Evolutionary conservation across 2,329 filamentous ascomycete genomes (phyloP).

Genomic region (Cladosporium austrohemisphaericum): DNA sequence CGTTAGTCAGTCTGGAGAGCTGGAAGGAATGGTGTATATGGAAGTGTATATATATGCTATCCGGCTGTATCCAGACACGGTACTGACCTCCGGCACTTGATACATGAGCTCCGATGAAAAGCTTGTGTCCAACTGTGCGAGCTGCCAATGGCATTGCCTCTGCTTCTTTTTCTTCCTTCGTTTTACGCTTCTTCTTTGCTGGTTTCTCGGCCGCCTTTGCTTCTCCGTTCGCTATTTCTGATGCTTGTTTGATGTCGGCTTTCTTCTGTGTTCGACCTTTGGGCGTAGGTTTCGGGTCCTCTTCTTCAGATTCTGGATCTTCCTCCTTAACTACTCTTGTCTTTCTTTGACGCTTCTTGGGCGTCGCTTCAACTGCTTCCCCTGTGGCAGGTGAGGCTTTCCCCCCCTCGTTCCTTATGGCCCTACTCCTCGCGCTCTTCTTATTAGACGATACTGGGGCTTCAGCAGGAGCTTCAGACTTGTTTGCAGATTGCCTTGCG

Average conservation of each 20-base stretch:
- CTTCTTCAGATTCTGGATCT: neutral
- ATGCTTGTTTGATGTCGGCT: constrained; percentile 15
- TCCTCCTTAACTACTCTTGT: constrained; percentile 11
- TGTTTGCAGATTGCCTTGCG: constrained; percentile 17
- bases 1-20: too few species aligned
- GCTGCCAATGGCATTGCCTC: constrained; percentile 62
- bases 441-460: neutral
- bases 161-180: constrained; percentile 54
- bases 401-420: too few species aligned
- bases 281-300: neutral
- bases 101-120: constrained; percentile 91
- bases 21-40: neutral
- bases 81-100: constrained; percentile 75
- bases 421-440: constrained; percentile 16
- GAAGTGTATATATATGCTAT: constrained; percentile 6
- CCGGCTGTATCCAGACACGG: neutral
- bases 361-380: neutral
- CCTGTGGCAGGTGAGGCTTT: neutral
- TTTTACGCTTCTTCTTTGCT: constrained; percentile 47
- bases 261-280: constrained; percentile 7
- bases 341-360: constrained; percentile 18
- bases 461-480: neutral
- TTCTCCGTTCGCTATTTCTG: constrained; percentile 5
- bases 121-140: constrained; percentile 67
- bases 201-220: neutral